Percentiles rank a stretch among this genome's conserved stretches.
phyloP scores from a whole-genome alignment of 257 asterid species.

The Fraxinus quadrangulata region DNA sequence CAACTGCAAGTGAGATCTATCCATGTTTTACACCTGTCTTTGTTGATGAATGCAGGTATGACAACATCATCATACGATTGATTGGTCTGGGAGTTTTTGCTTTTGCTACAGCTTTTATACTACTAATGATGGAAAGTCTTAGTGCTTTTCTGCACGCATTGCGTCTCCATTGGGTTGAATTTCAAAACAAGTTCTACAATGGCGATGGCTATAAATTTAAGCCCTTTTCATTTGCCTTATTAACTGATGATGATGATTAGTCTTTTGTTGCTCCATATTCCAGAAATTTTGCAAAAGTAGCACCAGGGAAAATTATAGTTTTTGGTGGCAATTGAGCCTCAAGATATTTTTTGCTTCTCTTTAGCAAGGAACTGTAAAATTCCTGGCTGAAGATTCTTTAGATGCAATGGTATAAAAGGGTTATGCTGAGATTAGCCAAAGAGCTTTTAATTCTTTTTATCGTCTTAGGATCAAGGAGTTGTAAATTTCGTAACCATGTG shows the following conservation, averaged over 20 bases:
- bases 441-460: conserved; percentile 37
- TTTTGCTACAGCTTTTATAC: conserved; percentile 81
- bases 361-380: conserved; percentile 37
- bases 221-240: conserved; percentile 75
- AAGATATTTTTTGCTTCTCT: conserved; percentile 21
- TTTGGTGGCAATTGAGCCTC: conserved; percentile 30
- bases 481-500: conserved; percentile 39
- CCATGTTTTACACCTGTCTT: not conserved
- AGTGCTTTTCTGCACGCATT: conserved; percentile 94
- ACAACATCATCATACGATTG: conserved; percentile 64
- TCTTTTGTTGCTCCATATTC: not conserved
- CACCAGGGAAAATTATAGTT: conserved; percentile 25
- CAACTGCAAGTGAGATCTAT: not conserved
- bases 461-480: conserved; percentile 26
- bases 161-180: conserved; percentile 98
- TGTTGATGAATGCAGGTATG: conserved; percentile 57
- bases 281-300: conserved; percentile 31
- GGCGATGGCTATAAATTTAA: conserved; percentile 90
- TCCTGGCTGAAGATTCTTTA: conserved; percentile 33
- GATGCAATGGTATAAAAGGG: conserved; percentile 26
- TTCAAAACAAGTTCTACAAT: conserved; percentile 77
- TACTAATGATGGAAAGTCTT: conserved; percentile 92
- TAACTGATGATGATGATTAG: conserved; percentile 61
- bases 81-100: conserved; percentile 76
- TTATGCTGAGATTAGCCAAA: conserved; percentile 22